Conservation (phyloP, 345 rosid species). For the Adansonia digitata region DNA sequence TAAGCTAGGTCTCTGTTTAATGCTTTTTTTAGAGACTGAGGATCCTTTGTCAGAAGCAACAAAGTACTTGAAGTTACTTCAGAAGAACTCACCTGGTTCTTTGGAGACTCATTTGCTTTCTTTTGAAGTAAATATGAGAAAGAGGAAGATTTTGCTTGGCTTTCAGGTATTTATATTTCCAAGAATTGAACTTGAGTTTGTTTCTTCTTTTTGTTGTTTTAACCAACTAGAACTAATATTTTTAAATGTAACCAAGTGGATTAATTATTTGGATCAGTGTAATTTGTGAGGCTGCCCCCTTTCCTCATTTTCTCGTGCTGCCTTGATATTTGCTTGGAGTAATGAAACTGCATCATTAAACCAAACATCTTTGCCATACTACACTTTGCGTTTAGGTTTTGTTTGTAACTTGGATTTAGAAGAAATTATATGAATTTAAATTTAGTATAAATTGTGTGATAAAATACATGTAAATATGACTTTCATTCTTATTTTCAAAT, state of each 20-base stretch:
- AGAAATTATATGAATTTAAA: background rate
- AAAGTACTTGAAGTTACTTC: slow-evolving; percentile 89
- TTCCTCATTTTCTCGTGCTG: background rate
- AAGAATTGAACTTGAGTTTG: background rate
- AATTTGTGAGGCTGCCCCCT: background rate
- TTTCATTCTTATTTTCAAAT: too few species aligned
- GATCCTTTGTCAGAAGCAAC: slow-evolving; percentile 87
- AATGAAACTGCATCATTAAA: background rate
- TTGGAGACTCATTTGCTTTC: slow-evolving; percentile 93
- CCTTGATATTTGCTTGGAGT: background rate
- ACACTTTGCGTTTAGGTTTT: background rate
- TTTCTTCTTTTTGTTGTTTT: background rate
- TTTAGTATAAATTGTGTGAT: too few species aligned
- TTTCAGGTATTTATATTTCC: slow-evolving; percentile 59
- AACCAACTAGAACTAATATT: background rate
- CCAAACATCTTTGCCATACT: background rate
- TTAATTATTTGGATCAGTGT: background rate
- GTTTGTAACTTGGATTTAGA: background rate
- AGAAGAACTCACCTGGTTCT: slow-evolving; percentile 70
- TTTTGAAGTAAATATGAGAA: slow-evolving; percentile 93
- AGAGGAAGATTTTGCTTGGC: slow-evolving; percentile 78
- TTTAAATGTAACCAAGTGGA: background rate
- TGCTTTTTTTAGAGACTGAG: slow-evolving; percentile 53
- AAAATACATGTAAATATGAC: background rate
- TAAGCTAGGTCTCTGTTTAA: slow-evolving; percentile 6